Conservation (phyloP, 257 asterid species). For the Lantana camara region DNA sequence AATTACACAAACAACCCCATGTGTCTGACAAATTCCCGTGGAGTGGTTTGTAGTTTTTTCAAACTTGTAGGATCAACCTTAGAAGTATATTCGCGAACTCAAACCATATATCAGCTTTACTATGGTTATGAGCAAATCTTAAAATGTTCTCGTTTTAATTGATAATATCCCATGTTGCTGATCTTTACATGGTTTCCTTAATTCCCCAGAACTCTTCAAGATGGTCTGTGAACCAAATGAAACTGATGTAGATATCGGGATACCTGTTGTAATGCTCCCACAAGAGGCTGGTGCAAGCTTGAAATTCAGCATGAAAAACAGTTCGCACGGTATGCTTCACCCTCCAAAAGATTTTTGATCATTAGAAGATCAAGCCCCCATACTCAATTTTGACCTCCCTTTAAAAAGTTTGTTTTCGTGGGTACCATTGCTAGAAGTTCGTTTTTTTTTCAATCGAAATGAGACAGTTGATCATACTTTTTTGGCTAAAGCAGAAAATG, state of each 20-base stretch:
- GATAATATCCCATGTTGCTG: neutral
- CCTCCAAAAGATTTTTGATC: neutral
- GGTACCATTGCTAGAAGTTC: no score
- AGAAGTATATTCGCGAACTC: neutral
- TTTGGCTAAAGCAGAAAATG: no score
- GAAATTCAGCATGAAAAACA: conserved; percentile 43
- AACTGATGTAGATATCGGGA: conserved; percentile 50
- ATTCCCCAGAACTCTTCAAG: conserved; percentile 66
- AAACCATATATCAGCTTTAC: neutral
- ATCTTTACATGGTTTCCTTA: neutral
- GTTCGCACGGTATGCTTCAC: conserved; percentile 52
- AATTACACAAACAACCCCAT: no score
- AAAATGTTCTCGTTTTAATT: no score
- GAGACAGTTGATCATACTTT: no score
- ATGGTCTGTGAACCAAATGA: conserved; percentile 72
- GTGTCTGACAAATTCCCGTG: no score
- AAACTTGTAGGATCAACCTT: no score
- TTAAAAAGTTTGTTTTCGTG: no score
- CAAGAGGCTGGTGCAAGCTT: conserved; percentile 65
- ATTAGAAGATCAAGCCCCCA: neutral
- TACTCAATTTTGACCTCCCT: no score
- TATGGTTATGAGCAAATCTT: no score
- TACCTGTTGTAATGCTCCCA: conserved; percentile 81
- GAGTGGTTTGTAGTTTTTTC: no score
- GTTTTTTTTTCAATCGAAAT: no score